These are phyloP conservation scores for Chalciporus piperatus DNA, from an alignment of 768 basidiomycete species.

Conservation along the genomic window DNA sequence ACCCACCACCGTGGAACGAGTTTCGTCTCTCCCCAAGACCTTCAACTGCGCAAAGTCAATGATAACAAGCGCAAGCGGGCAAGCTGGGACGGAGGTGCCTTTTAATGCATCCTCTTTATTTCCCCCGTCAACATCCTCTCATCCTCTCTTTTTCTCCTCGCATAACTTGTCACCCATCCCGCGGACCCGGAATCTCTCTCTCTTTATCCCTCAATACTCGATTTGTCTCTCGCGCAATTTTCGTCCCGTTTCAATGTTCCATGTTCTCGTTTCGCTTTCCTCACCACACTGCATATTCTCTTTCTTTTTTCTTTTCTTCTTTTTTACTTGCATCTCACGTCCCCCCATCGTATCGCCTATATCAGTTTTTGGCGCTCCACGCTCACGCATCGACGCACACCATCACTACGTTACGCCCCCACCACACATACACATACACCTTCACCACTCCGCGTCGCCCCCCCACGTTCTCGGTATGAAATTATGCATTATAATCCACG, in stretches of 20 bases:
- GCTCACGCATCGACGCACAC: conserved; percentile 14
- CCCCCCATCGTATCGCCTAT: conserved; percentile 2
- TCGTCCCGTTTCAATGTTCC: background rate
- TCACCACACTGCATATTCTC: background rate
- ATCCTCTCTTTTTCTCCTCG: background rate
- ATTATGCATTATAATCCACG: conserved; percentile 28
- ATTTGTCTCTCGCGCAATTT: conserved; percentile 7
- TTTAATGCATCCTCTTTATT: conserved; percentile 15
- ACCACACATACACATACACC: background rate
- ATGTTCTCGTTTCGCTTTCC: conserved; percentile 13
- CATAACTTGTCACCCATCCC: conserved; percentile 3
- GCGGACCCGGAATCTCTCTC: conserved; percentile 4
- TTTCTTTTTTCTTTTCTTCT: background rate
- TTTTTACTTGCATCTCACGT: conserved; percentile 19
- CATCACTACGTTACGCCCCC: conserved; percentile 1
- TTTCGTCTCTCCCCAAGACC: conserved; percentile 51
- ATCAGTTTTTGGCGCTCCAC: conserved; percentile 8
- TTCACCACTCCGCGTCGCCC: background rate
- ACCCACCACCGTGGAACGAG: conserved; percentile 51
- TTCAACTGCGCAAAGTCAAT: conserved; percentile 43
- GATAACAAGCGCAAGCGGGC: conserved; percentile 58
- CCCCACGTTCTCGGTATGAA: conserved; percentile 16
- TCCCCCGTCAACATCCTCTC: background rate
- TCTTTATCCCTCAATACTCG: conserved; percentile 11
- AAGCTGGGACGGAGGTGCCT: conserved; percentile 51